A percentile compares a stretch with the other conserved stretches of the same genome.
Conservation (phyloP, 2,329 filamentous ascomycete species). For the Scortechinia acanthostroma region DNA sequence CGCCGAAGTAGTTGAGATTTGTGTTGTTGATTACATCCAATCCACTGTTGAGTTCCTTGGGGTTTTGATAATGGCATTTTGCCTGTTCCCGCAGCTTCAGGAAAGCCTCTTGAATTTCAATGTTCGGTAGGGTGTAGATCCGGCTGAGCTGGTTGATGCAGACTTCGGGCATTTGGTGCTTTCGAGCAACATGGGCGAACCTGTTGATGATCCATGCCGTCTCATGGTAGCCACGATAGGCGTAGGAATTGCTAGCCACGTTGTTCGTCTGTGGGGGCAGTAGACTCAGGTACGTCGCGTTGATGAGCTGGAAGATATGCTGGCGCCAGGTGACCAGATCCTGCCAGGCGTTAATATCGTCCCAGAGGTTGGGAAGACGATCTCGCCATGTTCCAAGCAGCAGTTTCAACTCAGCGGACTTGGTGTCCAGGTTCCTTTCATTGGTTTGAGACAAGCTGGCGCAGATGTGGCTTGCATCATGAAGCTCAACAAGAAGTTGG, state of each 20-base stretch:
- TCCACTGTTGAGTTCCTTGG: conserved; percentile 81
- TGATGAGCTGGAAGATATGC: conserved; percentile 97
- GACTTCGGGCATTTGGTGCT: conserved; percentile 92
- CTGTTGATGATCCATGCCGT: conserved; percentile 99
- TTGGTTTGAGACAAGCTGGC: conserved; percentile 81
- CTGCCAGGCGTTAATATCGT: conserved; percentile 98
- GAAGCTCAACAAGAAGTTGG: conserved; percentile 92
- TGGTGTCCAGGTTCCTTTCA: conserved; percentile 77
- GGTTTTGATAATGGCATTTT: conserved; percentile 96
- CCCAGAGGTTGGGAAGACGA: conserved; percentile 92
- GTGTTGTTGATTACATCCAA: conserved; percentile 99
- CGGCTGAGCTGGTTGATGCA: conserved; percentile 95
- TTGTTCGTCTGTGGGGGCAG: conserved; percentile 73
- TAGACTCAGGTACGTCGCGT: conserved; percentile 81
- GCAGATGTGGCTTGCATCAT: conserved; percentile 95
- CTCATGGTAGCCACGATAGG: conserved; percentile 95
- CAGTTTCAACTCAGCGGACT: conserved; percentile 91
- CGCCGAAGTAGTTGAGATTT: conserved; percentile 95
- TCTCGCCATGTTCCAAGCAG: conserved; percentile 93
- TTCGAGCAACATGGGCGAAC: conserved; percentile 93
- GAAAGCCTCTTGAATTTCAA: conserved; percentile 98
- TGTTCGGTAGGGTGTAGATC: conserved; percentile 97
- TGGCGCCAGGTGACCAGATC: conserved; percentile 99
- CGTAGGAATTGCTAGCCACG: conserved; percentile 83
- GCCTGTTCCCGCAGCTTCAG: conserved; percentile 96